Evolutionary conservation across 305 asterid genomes (phyloP), one percentile per base, ranked within the genome.

Genomic region (Vinca major): DNA sequence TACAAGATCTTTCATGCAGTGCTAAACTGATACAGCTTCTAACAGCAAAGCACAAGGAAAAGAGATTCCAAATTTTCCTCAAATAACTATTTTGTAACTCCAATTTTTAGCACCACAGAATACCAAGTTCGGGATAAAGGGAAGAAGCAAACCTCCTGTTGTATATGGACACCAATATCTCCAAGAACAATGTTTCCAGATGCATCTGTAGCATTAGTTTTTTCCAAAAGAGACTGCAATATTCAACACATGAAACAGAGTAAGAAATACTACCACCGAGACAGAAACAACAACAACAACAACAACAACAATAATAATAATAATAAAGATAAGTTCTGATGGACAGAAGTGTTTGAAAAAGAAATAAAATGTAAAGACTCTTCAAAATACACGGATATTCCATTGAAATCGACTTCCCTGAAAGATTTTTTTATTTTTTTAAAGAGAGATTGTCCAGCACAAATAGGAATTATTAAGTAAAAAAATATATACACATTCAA

Each of bases 131-230:
- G 53, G 39, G 41, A 48, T 36, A 53, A 67, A 17, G 70, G 76
- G 66, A 6, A 73, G 21, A 48, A 36, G 70, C 83, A 62, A 73
- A 89, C 96, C 92, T 89, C 95, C 80, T 81, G 92, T 74, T 88
- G 97, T 76, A 90, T 75, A 80, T 77, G 82, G 60, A 77, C 89
- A 58, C 97, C 97, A 65, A 90, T 76, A 85, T 90, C 97, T 75
- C 97, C 96, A 33, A 90, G 78, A 65, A 90, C 75, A 48, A 68
- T 74, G 75, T 90, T 90, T 56, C 97, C 96, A 20, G 97, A 90
- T 74, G 96, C 97, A 77, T 90, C 97, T 63, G 66, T 87, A 61
- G 95, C 95, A 82, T 86, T 84, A 63, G 90, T 85, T 84, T 84
- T 86, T 75, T 78, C 78, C 65, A 90, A 82, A 73, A 84, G 77